Evolutionary conservation across 768 basidiomycete genomes (phyloP).

Genomic region (Coprinopsis sp.): DNA sequence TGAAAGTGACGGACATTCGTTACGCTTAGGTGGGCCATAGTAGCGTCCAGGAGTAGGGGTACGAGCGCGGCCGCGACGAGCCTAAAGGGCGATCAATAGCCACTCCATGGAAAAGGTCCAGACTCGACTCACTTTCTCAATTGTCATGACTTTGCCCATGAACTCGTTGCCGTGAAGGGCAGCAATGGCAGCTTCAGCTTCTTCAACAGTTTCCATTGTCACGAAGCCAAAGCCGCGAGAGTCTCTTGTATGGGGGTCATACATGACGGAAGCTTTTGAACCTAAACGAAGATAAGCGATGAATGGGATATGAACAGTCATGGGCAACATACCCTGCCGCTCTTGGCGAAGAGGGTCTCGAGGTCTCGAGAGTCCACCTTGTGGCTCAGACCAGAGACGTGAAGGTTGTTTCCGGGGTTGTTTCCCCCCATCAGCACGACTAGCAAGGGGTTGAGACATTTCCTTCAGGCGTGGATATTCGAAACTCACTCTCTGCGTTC

Average conservation of each 20-base stretch:
- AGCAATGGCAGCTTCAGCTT: constrained; percentile 88
- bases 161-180: constrained; percentile 80
- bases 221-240: constrained; percentile 82
- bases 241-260: constrained; percentile 66
- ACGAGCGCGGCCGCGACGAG: constrained; percentile 83
- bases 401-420: constrained; percentile 67
- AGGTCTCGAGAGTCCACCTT: constrained; percentile 78
- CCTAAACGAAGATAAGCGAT: constrained; percentile 35
- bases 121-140: constrained; percentile 67
- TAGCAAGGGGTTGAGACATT: constrained; percentile 9
- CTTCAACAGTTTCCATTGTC: constrained; percentile 62
- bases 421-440: constrained; percentile 21
- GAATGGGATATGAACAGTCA: constrained; percentile 4
- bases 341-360: constrained; percentile 82
- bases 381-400: constrained; percentile 55
- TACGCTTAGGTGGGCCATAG: constrained; percentile 86
- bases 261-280: constrained; percentile 67
- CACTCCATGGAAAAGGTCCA: background rate
- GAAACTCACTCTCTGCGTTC: constrained; percentile 50
- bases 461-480: background rate
- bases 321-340: constrained; percentile 45
- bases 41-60: constrained; percentile 94
- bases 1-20: constrained; percentile 44
- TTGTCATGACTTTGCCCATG: constrained; percentile 80
- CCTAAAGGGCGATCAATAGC: constrained; percentile 37